Conservation (phyloP, 208 protist species). For the Wallacemonas sp. region DNA sequence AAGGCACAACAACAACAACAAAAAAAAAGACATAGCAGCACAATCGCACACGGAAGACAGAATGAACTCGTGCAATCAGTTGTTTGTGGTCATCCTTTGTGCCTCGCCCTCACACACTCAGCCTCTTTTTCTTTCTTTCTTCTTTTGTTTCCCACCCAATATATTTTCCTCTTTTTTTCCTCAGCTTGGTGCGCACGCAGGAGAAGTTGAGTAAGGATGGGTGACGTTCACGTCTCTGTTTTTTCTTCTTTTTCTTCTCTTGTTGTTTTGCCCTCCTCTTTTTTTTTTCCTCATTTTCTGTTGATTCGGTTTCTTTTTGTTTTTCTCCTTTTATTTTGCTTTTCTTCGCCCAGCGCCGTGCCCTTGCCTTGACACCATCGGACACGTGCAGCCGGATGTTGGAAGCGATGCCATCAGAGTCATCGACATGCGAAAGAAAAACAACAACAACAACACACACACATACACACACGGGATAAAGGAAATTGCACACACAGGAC, state of each 20-base stretch:
- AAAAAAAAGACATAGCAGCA: background rate
- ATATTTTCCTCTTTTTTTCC: slow-evolving; percentile 16
- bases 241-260: slow-evolving; percentile 13
- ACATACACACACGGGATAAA: too few species aligned
- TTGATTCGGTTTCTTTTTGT: slow-evolving; percentile 4
- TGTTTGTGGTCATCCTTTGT: too few species aligned
- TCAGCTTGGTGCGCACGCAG: background rate
- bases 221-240: background rate
- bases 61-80: too few species aligned
- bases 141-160: slow-evolving; percentile 10
- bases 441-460: too few species aligned
- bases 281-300: slow-evolving; percentile 24
- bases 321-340: background rate
- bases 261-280: slow-evolving; percentile 18
- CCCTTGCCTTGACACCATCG: slow-evolving; percentile 9
- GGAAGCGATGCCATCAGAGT: too few species aligned
- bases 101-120: too few species aligned
- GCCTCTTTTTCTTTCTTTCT: slow-evolving; percentile 25
- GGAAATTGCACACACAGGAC: too few species aligned
- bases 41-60: too few species aligned
- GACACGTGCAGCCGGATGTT: background rate
- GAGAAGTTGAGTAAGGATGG: background rate
- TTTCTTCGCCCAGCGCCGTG: background rate
- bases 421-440: too few species aligned
- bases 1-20: slow-evolving; percentile 1